Conservation (phyloP, 495 filamentous ascomycete genomes). For the Lepraria neglecta region DNA sequence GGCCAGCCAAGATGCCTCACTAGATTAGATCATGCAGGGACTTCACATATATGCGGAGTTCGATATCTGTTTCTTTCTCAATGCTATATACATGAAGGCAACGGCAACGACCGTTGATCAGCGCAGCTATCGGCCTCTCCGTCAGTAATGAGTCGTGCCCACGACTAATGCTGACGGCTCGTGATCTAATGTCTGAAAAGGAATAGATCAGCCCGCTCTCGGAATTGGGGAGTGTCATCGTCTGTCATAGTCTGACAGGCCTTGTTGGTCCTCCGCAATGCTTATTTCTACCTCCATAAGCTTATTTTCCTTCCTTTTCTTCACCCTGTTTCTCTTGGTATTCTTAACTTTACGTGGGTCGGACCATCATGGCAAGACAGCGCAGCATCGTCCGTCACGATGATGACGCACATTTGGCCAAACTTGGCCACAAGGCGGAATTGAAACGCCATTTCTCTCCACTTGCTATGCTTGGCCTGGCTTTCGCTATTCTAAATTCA, state of each 20-base stretch:
- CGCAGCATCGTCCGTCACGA: not conserved
- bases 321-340: not conserved
- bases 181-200: not conserved
- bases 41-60: not conserved
- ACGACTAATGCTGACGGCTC: not conserved
- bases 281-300: not conserved
- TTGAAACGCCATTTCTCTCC: constrained; percentile 53
- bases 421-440: constrained; percentile 59
- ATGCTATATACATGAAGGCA: too few species aligned
- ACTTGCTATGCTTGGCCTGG: constrained; percentile 48
- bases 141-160: not conserved
- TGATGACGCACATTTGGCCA: constrained; percentile 52
- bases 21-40: too few species aligned
- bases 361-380: constrained; percentile 3
- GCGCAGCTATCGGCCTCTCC: constrained; percentile 1
- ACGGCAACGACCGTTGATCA: not conserved
- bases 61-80: not conserved
- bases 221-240: not conserved
- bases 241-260: not conserved
- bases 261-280: not conserved
- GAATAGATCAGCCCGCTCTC: constrained; percentile 9
- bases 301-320: not conserved
- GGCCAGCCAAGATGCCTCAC: not conserved
- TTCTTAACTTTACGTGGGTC: not conserved
- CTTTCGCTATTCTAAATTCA: constrained; percentile 50